Evolutionary conservation across 495 filamentous ascomycete species (phyloP), one percentile per base, ranked within the genome.

Genomic region (Xylaria flabelliformis): DNA sequence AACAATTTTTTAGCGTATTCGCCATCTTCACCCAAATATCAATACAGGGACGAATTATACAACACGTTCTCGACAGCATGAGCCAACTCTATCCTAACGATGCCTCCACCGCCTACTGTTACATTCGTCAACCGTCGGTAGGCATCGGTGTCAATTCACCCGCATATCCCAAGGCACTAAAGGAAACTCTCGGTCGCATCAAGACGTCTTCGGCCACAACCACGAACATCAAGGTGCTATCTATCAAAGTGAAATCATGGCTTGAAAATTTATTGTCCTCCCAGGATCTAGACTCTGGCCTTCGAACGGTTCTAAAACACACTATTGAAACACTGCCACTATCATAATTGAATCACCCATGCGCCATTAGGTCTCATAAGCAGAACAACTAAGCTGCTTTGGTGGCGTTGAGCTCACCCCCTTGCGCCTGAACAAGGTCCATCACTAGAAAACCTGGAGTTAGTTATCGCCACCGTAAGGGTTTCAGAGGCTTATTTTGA

Each of bases 1-100:
- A 89, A 72, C 83, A 88, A 13, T 97, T 98, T 80, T 97, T 95
- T 76, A 85, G 92, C 74, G 88, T 95, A 81, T 92, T 94, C 71
- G 86, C 88, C 8, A 82, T 85, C 2, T 97, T 97, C 75, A 79
- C 82, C 42, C 80, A 86, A 34, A 79, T 93, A 21, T 88, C 90
- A 6, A 92, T 91, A 73, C 82, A 91, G 56, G 79, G 74, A 56
- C 91, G 84, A 76, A 89, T 98, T n/a, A 80, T 95, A 24, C 87
- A 90, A 64, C 93, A 97, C 81, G 89, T 97, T 44, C 80, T 96
- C 29, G 86, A 88, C 59, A 82, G 83, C 58, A 88, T 95, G 83
- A 82, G 83, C 62, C 82, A 90, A 66, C 73, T 79, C 41, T 89
- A 87, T 64, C 88, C 93, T 9, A 80, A 82, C 62, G 85, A 90